phyloP scores from a whole-genome alignment of 768 basidiomycete genomes.

The Trametes maxima region DNA sequence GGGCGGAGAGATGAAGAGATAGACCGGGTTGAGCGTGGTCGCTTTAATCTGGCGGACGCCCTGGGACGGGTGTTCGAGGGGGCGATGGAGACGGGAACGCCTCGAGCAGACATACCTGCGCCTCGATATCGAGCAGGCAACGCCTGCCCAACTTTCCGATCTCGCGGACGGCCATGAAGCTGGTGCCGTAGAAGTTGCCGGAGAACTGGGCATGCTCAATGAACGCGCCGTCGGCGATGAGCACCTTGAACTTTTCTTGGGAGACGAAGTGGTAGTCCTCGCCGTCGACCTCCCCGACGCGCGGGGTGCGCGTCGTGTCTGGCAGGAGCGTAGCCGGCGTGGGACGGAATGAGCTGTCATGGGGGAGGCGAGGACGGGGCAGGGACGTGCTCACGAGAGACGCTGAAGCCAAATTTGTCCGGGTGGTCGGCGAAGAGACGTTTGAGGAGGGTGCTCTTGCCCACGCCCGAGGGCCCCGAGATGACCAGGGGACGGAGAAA shows the following conservation, averaged over 20 bases:
- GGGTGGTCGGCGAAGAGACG: conserved; percentile 82
- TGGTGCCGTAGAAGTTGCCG: conserved; percentile 92
- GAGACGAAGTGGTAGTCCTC: conserved; percentile 87
- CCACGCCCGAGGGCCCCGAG: conserved; percentile 91
- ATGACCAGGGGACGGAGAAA: conserved; percentile 79
- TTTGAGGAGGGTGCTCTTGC: conserved; percentile 87
- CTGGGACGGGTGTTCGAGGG: conserved; percentile 43
- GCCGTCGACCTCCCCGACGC: conserved; percentile 81
- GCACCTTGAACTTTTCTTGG: conserved; percentile 65
- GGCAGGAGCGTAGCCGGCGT: conserved; percentile 19
- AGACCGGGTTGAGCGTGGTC: conserved; percentile 81
- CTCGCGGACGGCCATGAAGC: conserved; percentile 69
- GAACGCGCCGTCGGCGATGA: conserved; percentile 75
- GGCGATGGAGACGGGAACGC: conserved; percentile 3
- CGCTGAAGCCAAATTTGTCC: conserved; percentile 87
- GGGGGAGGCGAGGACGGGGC: conserved; percentile 7
- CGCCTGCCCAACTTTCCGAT: conserved; percentile 71
- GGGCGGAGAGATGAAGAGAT: conserved; percentile 91
- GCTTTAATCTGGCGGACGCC: conserved; percentile 91
- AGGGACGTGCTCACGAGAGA: conserved; percentile 66
- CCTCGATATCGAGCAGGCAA: conserved; percentile 95
- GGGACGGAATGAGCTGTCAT: conserved; percentile 3
- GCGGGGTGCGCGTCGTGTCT: conserved; percentile 90
- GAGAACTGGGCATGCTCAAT: conserved; percentile 96
- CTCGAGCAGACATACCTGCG: conserved; percentile 63